Conservation (phyloP, 2,329 filamentous ascomycete genomes). For the Cordyceps militaris region DNA sequence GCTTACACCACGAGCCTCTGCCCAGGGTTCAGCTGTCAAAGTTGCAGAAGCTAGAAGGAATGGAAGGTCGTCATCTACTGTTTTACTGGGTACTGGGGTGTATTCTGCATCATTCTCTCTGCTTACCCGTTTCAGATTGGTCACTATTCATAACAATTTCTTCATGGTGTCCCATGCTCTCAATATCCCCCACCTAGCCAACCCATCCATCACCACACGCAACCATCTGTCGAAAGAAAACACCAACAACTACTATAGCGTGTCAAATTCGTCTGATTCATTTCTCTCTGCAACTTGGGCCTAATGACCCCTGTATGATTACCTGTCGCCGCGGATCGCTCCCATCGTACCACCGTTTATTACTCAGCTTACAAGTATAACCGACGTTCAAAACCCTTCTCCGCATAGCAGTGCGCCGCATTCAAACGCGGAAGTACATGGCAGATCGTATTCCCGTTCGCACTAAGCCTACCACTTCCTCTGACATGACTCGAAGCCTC, state of each 20-base stretch:
- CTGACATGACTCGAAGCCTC: neutral
- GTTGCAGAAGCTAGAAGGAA: neutral
- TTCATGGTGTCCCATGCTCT: too few species aligned
- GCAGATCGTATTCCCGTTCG: neutral
- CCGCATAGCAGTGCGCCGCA: neutral
- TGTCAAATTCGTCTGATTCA: neutral
- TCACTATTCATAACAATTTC: neutral
- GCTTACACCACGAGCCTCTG: neutral
- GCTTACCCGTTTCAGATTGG: neutral
- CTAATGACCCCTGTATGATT: neutral
- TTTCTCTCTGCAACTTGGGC: too few species aligned
- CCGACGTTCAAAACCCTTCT: neutral
- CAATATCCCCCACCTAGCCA: too few species aligned
- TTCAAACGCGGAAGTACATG: neutral
- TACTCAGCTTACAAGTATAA: slow-evolving; percentile 1
- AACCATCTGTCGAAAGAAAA: too few species aligned
- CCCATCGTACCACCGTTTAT: neutral
- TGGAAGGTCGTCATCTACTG: neutral
- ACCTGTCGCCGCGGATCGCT: too few species aligned
- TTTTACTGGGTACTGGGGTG: neutral
- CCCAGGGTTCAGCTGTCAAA: neutral
- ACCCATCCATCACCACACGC: too few species aligned
- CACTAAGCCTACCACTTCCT: neutral
- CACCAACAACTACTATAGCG: too few species aligned
- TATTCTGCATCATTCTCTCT: neutral